These are phyloP conservation scores for Bremia lactucae DNA, from an alignment of 352 stramenopile species.

Conservation along the genomic window DNA sequence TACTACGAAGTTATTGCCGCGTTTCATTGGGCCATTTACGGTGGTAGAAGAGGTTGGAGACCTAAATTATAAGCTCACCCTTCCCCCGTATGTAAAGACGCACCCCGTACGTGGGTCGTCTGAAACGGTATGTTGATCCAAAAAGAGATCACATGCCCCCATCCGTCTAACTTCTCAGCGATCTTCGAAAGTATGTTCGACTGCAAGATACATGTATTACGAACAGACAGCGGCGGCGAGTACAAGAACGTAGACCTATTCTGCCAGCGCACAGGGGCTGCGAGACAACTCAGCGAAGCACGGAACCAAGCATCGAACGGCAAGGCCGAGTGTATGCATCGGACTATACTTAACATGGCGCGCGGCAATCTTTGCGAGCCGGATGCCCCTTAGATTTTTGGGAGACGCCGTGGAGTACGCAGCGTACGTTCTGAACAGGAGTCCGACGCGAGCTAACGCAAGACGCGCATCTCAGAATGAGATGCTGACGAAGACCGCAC, in stretches of 20 bases:
- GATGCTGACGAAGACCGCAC: no score
- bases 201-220: neutral
- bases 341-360: neutral
- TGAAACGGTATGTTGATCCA: no score
- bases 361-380: neutral
- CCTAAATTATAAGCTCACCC: no score
- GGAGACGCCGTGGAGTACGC: neutral
- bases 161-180: neutral
- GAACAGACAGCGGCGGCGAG: neutral
- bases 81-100: no score
- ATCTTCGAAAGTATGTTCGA: neutral
- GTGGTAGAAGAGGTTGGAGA: no score
- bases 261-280: neutral
- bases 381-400: neutral
- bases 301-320: neutral
- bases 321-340: neutral
- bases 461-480: no score
- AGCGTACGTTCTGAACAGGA: no score
- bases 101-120: no score
- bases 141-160: no score
- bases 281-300: neutral
- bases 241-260: neutral
- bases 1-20: no score
- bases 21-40: no score
- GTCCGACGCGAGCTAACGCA: no score